Evolutionary conservation across 2,329 filamentous ascomycete genomes (phyloP).

Genomic region (Scedosporium dehoogii): DNA sequence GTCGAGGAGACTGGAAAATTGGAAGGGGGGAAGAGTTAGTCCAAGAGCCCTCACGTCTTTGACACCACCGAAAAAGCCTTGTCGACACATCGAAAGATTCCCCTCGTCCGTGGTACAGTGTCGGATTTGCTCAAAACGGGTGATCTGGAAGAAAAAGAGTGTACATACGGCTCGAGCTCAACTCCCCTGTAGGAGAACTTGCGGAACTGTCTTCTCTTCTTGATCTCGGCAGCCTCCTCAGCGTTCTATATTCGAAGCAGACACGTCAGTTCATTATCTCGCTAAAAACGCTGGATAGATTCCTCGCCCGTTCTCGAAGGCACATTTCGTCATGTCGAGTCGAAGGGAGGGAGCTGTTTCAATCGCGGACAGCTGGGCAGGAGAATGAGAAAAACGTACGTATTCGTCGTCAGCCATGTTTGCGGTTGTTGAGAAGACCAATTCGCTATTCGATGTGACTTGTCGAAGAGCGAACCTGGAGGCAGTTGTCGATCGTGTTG

Average conservation of each 20-base stretch:
- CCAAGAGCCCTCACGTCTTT: not conserved
- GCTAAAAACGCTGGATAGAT: not conserved
- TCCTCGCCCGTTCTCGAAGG: conserved; percentile 1
- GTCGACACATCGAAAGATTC: not conserved
- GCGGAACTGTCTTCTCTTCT: conserved; percentile 99
- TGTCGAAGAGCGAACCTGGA: conserved; percentile 31
- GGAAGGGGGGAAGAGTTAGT: not conserved
- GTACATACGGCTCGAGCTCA: conserved; percentile 94
- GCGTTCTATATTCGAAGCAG: conserved; percentile 56
- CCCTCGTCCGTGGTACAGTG: too few species aligned
- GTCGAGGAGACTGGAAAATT: conserved; percentile 78
- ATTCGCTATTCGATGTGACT: conserved; percentile 33
- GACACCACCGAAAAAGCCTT: not conserved
- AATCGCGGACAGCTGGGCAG: not conserved
- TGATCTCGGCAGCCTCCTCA: conserved; percentile 97
- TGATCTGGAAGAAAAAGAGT: not conserved
- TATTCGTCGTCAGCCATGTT: conserved; percentile 83
- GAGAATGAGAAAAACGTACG: conserved; percentile 46
- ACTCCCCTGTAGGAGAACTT: conserved; percentile 99
- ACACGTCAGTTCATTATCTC: conserved; percentile 18
- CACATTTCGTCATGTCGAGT: not conserved
- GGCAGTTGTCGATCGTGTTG: conserved; percentile 10
- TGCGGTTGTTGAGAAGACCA: conserved; percentile 28
- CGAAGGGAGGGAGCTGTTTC: not conserved
- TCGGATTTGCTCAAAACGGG: not conserved